Base-by-base conservation (phyloP, 306 rosid genomes). In the Sechiopsis laciniata region DNA sequence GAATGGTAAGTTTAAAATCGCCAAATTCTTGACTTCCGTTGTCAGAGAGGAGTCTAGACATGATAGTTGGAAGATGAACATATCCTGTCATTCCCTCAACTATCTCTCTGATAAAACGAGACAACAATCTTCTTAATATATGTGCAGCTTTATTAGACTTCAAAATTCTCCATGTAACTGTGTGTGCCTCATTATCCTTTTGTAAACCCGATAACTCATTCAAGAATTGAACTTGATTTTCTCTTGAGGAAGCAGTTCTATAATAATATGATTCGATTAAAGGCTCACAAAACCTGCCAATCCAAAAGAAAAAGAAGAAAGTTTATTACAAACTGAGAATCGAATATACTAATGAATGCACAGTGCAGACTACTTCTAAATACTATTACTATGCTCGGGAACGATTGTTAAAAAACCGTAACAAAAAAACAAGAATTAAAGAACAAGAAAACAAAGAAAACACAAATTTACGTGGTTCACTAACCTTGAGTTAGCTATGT, bases 71-170 rank as follows among this genome's bases (percentile, higher is more conserved):
- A 76, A 94, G 92, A 82, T 86, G 91, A 85, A 94, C 92, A 80
- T 83, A 91, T 50, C 99, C 99, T 29, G 89, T 91, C 97, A 94
- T 91, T 72, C 97, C 97, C 80, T 94, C 99, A 65, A 91, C 99
- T 77, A 94, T 94, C 81, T 88, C 97, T 84, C 87, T 89, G 86
- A 94, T 84, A 86, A 91, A 91, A 74, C 76, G 87, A 80, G 96
- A 87, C 71, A 94, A 83, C 83, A 94, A 54, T 77, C 86, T 94
- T 84, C 84, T 89, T 82, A 88, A 82, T 74, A 91, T 57, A 80
- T 79, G 87, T 80, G 82, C 83, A 51, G 82, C 82, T 74, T 81
- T 84, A 48, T 17, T 73, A 57, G 88, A 85, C 77, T 80, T 83
- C 1, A 90, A 80, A 80, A 94, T 88, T 83, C 88, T 87, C 99